Percentiles rank a stretch among this genome's conserved stretches.
Evolutionary conservation across 805 yeast genomes (phyloP).

Genomic region (Yarrowia sp.): DNA sequence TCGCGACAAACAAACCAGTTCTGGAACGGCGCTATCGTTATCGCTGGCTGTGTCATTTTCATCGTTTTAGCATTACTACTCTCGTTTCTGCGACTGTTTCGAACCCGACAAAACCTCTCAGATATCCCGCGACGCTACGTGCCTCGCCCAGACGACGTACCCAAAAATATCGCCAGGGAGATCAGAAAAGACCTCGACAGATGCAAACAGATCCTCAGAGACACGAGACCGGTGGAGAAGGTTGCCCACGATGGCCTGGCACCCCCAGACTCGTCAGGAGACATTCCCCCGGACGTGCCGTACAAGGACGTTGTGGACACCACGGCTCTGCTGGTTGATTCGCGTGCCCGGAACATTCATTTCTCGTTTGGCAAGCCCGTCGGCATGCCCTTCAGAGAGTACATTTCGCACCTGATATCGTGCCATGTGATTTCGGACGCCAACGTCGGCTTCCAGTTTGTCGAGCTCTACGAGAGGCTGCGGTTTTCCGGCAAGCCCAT

Average conservation of each 20-base stretch:
- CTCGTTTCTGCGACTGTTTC: conserved; percentile 59
- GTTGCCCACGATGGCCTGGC: conserved; percentile 34
- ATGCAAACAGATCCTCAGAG: conserved; percentile 44
- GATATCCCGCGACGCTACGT: conserved; percentile 80
- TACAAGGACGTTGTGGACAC: conserved; percentile 34
- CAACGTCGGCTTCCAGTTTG: conserved; percentile 39
- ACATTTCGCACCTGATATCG: conserved; percentile 47
- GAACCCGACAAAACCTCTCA: conserved; percentile 55
- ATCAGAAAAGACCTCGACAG: conserved; percentile 45
- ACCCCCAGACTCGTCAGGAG: conserved; percentile 22
- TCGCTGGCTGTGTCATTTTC: conserved; percentile 21
- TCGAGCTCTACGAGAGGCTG: conserved; percentile 61
- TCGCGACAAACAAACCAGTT: conserved; percentile 64
- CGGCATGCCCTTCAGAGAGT: conserved; percentile 43
- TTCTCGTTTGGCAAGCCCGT: conserved; percentile 44
- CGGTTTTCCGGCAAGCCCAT: conserved; percentile 65
- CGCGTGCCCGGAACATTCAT: conserved; percentile 37
- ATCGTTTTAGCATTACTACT: conserved; percentile 61
- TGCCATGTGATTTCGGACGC: conserved; percentile 33
- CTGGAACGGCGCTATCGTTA: conserved; percentile 73
- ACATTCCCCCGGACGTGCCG: conserved; percentile 34
- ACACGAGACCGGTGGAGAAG: conserved; percentile 45
- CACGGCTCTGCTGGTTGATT: conserved; percentile 37
- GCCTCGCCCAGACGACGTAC: conserved; percentile 62
- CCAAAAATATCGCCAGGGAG: conserved; percentile 45